These are phyloP conservation scores for Viridothelium virens DNA, from an alignment of 495 filamentous ascomycete genomes.

Conservation along the genomic window DNA sequence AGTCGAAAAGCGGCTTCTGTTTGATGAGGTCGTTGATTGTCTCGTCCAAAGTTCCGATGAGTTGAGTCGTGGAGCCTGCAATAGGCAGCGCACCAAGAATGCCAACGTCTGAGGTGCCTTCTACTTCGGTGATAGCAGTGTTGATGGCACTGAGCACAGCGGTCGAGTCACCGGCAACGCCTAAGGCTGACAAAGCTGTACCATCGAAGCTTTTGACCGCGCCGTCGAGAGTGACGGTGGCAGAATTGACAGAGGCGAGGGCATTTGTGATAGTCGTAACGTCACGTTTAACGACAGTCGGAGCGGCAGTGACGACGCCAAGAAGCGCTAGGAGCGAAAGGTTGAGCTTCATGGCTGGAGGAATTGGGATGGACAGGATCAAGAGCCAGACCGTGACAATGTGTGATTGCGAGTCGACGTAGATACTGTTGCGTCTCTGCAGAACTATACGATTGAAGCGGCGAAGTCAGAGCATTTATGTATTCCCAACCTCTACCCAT, in stretches of 20 bases:
- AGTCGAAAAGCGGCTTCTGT: conserved; percentile 5
- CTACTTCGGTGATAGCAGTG: not conserved
- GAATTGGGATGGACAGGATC: not conserved
- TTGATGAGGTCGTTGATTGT: conserved; percentile 10
- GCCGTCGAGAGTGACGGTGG: not conserved
- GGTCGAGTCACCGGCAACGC: not conserved
- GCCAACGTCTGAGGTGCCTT: conserved; percentile 3
- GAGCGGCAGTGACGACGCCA: not conserved
- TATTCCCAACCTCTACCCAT: not conserved
- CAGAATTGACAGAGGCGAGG: not conserved
- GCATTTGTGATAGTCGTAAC: not conserved
- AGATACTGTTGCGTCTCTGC: not conserved
- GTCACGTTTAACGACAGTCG: not conserved
- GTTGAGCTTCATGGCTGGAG: not conserved
- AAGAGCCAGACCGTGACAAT: not conserved
- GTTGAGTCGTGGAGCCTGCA: not conserved
- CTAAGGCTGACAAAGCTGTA: not conserved
- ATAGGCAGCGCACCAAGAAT: not conserved
- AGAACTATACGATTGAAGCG: no score
- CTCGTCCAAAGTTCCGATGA: conserved; percentile 3
- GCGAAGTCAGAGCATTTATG: no score
- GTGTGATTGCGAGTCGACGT: not conserved
- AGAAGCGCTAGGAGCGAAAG: not conserved
- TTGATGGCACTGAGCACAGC: conserved; percentile 6
- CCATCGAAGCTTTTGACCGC: conserved; percentile 1